Percentiles rank a stretch among this genome's conserved stretches.
phyloP scores from a whole-genome alignment of 164 flowering plant genomes.

The Warburgia ugandensis region DNA sequence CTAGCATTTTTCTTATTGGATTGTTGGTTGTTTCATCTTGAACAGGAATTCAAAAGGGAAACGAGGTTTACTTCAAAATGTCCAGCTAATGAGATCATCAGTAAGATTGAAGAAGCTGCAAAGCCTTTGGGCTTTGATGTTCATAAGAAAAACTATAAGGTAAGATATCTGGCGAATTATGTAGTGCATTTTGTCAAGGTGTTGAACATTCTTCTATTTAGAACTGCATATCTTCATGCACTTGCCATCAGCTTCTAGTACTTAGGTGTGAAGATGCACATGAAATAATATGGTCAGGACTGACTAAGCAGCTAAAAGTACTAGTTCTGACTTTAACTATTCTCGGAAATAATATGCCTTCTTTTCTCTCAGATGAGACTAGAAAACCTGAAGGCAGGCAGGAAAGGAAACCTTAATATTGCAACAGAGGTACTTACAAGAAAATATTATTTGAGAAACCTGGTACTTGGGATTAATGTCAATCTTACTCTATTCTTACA shows the following conservation, averaged over 20 bases:
- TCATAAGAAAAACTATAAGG: conserved; percentile 95
- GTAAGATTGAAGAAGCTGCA: conserved; percentile 92
- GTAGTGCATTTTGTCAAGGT: no score
- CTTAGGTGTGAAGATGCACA: no score
- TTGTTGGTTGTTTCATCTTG: conserved; percentile 3
- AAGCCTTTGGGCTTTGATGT: conserved; percentile 97
- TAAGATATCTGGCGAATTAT: no score
- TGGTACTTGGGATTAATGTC: neutral
- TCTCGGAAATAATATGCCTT: no score
- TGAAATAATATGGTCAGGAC: no score
- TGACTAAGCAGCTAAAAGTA: no score
- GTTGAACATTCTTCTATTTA: no score
- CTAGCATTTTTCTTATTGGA: conserved; percentile 4
- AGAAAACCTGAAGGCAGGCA: conserved; percentile 82
- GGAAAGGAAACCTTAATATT: conserved; percentile 92
- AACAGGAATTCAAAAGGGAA: conserved; percentile 82
- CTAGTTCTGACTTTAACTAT: no score
- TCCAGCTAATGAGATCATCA: conserved; percentile 76
- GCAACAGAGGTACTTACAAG: conserved; percentile 87
- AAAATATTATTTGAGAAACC: neutral
- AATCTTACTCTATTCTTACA: no score
- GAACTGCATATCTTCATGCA: no score
- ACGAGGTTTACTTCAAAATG: conserved; percentile 89
- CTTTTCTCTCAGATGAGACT: conserved; percentile 99
- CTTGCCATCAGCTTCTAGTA: no score